Percentiles rank a stretch among this genome's conserved stretches.
These are phyloP conservation scores for Hypoxylon lenormandii DNA, from an alignment of 495 filamentous ascomycete species.

Conservation along the genomic window DNA sequence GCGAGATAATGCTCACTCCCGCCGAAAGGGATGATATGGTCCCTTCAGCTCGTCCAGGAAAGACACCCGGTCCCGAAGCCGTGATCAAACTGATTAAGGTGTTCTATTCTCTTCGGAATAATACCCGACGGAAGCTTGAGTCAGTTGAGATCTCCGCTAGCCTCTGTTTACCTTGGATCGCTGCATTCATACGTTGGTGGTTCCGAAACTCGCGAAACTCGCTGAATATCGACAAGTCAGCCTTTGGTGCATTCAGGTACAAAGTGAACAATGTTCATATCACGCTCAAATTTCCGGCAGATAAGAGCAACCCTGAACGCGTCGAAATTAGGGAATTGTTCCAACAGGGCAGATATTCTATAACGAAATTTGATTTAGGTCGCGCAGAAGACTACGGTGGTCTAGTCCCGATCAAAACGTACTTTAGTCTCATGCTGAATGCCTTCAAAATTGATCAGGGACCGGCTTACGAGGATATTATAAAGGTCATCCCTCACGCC, in stretches of 20 bases:
- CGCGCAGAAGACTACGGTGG: constrained; percentile 4
- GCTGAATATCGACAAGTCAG: neutral
- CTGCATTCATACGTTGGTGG: constrained; percentile 29
- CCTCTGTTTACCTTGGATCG: constrained; percentile 28
- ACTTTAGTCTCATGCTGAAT: constrained; percentile 24
- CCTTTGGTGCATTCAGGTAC: neutral
- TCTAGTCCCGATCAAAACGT: constrained; percentile 13
- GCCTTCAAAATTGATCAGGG: constrained; percentile 20
- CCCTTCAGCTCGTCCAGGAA: neutral
- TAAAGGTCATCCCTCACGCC: constrained; percentile 23
- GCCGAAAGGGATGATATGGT: neutral
- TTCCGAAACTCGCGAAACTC: neutral
- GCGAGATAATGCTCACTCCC: constrained; percentile 11
- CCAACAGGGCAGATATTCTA: constrained; percentile 2
- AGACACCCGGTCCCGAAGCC: constrained; percentile 10
- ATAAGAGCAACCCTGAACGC: neutral
- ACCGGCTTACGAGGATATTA: constrained; percentile 4
- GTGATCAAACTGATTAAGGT: constrained; percentile 7
- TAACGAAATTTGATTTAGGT: constrained; percentile 13
- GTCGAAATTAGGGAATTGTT: constrained; percentile 15
- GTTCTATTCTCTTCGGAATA: neutral
- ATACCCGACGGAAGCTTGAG: neutral
- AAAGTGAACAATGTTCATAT: constrained; percentile 1
- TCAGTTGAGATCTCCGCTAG: constrained; percentile 9
- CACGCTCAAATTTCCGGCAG: constrained; percentile 5